Evolutionary conservation across 169 alveolate genomes (phyloP), one percentile per base, ranked within the genome.

Genomic region (Cryptosporidium felis): DNA sequence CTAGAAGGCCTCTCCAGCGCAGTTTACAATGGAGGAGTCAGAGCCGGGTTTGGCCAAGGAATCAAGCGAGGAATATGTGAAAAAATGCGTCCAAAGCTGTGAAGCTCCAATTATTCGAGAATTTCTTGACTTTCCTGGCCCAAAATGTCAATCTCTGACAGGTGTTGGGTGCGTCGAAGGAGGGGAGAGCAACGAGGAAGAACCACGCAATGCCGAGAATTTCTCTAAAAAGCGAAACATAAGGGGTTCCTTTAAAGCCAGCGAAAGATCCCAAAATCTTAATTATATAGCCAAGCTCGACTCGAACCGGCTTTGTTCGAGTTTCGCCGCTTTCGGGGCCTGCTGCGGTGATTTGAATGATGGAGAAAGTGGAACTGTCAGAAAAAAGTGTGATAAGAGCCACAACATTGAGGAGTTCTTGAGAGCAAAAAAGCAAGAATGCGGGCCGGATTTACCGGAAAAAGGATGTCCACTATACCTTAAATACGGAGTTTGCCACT

Each of bases 91-190:
- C 3, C 38, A 23, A 4, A 74, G 56, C 26, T 36, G 82, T 53
- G 82, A 74, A 40, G 82, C 82, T 4, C 82, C 82, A 4, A 53
- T 74, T 74, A 51, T 53, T 38, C 56, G 23, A 14, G 38, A 56
- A 8, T 28, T 12, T 51, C 36, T 16, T 21, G 63, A 12, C 63
- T 42, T 21, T 28, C n/a, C n/a, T n/a, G 26, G 45, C 9, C 12
- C 63, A 0, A 56, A 30, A 56, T 56, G 63, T 28, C 36, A 30
- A 6, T 5, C 42, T 10, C 45, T 12, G 21, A 32, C 10, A 18
- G 61, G 45, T 1, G n/a, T n/a, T n/a, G n/a, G n/a, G n/a, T n/a
- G n/a, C n/a, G 5, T 3, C 9, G n/a, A 53, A 3, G 58, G 53
- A 3, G 16, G 32, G 5, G 18, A 9, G 41, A 32, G 9, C 9